Evolutionary conservation across 345 rosid species (phyloP), one percentile per base, ranked within the genome.

Genomic region (Hypericum perforatum): DNA sequence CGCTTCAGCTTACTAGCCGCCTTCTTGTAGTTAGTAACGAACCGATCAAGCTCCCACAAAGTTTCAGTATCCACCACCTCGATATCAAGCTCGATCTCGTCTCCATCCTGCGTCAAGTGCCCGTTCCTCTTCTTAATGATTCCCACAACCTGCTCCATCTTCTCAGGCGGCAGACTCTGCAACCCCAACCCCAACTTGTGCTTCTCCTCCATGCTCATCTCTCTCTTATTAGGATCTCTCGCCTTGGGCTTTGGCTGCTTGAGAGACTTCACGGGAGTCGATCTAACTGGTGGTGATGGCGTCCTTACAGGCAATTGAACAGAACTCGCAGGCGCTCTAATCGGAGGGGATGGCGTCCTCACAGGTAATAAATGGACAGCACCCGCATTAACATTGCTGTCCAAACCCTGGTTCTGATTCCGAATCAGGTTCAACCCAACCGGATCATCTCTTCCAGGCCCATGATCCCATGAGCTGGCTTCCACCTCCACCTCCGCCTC

Each of bases 381-480:
- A 22, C 32, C 32, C 2, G 32, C 32, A 22, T 4, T 22, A 4
- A 22, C 32, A 22, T 22, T 22, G 32, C 32, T 22, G 32, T 22
- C 32, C 32, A 22, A 22, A 22, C 32, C 4, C 32, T 22, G 32
- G 32, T 22, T 22, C 2, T 22, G 32, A 22, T 22, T 22, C 32
- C 4, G 32, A 22, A 22, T 22, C 32, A 4, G 32, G 32, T 22
- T 4, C 32, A 4, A 22, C 5, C 32, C 64, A 43, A 57, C 49
- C 14, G 52, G 62, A 36, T 65, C 8, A 8, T 7, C 36, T 70
- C 76, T 46, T n/a, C 12, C 32, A 54, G 11, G 50, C 55, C 48
- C 38, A 2, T 59, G 75, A 74, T 76, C 76, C 79, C 79, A 76
- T 7, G 79, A 76, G 63, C 76, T 76, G 4, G 74, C 54, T 11